Conservation (phyloP, 192 early-diverging fungal species). For the Gonapodya prolifera region DNA sequence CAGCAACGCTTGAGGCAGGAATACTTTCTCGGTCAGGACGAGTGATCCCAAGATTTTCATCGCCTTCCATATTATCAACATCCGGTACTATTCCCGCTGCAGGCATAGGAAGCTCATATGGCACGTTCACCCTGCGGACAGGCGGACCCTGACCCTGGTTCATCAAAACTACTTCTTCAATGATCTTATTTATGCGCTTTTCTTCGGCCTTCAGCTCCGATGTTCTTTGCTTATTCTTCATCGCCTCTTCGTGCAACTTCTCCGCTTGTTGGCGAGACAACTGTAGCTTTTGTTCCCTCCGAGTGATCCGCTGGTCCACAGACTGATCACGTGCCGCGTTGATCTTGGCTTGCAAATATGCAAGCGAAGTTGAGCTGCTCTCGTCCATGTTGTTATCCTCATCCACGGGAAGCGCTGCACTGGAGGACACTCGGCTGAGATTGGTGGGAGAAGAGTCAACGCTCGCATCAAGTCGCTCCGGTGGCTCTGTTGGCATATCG, state of each 20-base stretch:
- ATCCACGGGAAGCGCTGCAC: neutral
- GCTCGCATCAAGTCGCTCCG: neutral
- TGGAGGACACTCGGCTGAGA: neutral
- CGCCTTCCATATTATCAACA: no score
- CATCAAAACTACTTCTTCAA: neutral
- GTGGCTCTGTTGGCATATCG: neutral
- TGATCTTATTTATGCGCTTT: neutral
- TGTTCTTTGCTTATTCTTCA: neutral
- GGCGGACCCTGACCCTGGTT: neutral
- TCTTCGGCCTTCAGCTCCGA: neutral
- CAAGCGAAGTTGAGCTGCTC: neutral
- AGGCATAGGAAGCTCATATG: neutral
- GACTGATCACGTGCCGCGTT: neutral
- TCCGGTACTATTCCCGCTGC: no score
- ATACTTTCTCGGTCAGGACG: no score
- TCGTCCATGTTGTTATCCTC: neutral
- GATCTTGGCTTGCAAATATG: neutral
- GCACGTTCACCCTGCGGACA: neutral
- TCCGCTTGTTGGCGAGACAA: neutral
- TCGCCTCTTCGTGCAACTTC: neutral
- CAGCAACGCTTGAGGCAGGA: no score
- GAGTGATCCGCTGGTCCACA: neutral
- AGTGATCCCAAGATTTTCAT: no score
- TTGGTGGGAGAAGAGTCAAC: no score
- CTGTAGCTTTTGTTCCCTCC: neutral